A percentile compares a stretch with the other conserved stretches of the same genome.
These are phyloP conservation scores for Larix kaempferi DNA, from an alignment of 75 land plant species.

Conservation along the genomic window DNA sequence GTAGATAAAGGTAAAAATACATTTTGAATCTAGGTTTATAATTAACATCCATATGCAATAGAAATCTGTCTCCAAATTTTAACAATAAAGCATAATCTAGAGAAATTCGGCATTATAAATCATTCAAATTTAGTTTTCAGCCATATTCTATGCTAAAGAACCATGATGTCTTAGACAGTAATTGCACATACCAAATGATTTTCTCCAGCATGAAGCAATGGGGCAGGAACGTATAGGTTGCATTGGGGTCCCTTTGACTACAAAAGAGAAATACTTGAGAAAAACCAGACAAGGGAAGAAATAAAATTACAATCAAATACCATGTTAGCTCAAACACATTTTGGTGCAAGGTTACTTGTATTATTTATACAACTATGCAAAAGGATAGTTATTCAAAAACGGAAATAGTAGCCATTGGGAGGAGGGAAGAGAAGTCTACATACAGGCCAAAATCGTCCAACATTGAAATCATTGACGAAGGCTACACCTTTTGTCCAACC, in stretches of 20 bases:
- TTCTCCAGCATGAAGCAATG: conserved; percentile 62
- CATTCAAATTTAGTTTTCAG: neutral
- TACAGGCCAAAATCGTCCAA: conserved; percentile 98
- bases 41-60: neutral
- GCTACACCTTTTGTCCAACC: conserved; percentile 94
- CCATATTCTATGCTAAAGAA: neutral
- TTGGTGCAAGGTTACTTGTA: neutral
- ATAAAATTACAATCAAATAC: neutral
- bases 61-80: neutral
- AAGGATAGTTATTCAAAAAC: conserved; percentile 1
- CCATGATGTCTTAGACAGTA: neutral
- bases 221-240: conserved; percentile 90
- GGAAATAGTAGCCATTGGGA: neutral
- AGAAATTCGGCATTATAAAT: neutral
- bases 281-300: conserved; percentile 2
- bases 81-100: neutral
- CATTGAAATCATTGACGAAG: conserved; percentile 79
- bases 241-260: conserved; percentile 92
- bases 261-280: conserved; percentile 17
- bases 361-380: neutral
- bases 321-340: neutral
- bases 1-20: too few relatives aligned
- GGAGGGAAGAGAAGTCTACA: neutral
- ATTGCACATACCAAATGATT: conserved; percentile 63
- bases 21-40: neutral